These are phyloP conservation scores for Magnolia kwangsiensis DNA, from an alignment of 164 flowering plant species.

Conservation along the genomic window DNA sequence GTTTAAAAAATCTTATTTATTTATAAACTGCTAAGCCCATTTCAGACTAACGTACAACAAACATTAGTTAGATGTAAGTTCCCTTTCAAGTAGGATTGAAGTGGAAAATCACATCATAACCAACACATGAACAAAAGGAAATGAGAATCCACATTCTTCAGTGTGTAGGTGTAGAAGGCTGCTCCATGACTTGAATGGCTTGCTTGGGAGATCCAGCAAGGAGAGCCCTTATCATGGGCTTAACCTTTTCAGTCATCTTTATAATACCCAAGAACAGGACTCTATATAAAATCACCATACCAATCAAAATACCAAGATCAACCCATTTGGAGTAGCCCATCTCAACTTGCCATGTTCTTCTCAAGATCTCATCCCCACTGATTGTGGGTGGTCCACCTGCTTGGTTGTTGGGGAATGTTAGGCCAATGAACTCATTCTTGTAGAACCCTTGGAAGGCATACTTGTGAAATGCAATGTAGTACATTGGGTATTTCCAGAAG, in stretches of 20 bases:
- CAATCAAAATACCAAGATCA: conserved; percentile 40
- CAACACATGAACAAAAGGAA: too few relatives aligned
- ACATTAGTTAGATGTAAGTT: too few relatives aligned
- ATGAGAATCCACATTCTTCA: neutral
- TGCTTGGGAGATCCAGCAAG: conserved; percentile 8
- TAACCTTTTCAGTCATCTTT: conserved; percentile 37
- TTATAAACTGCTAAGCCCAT: too few relatives aligned
- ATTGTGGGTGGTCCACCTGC: conserved; percentile 22
- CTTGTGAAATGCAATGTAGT: conserved; percentile 47
- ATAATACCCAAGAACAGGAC: conserved; percentile 37
- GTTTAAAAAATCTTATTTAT: too few relatives aligned
- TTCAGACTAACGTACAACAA: too few relatives aligned
- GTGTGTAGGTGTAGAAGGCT: neutral
- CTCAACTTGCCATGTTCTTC: conserved; percentile 35
- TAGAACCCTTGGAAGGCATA: conserved; percentile 47
- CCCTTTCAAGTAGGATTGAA: too few relatives aligned
- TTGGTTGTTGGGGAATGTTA: conserved; percentile 22
- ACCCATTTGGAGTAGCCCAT: conserved; percentile 51
- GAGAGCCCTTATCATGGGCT: conserved; percentile 28
- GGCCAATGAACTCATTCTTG: conserved; percentile 52
- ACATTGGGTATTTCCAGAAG: conserved; percentile 62
- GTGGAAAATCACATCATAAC: too few relatives aligned
- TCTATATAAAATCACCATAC: conserved; percentile 46
- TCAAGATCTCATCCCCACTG: conserved; percentile 33
- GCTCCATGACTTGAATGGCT: neutral